A percentile compares a stretch with the other conserved stretches of the same genome.
phyloP scores from a whole-genome alignment of 2,329 filamentous ascomycete genomes.

The Colletotrichum brevisporum region DNA sequence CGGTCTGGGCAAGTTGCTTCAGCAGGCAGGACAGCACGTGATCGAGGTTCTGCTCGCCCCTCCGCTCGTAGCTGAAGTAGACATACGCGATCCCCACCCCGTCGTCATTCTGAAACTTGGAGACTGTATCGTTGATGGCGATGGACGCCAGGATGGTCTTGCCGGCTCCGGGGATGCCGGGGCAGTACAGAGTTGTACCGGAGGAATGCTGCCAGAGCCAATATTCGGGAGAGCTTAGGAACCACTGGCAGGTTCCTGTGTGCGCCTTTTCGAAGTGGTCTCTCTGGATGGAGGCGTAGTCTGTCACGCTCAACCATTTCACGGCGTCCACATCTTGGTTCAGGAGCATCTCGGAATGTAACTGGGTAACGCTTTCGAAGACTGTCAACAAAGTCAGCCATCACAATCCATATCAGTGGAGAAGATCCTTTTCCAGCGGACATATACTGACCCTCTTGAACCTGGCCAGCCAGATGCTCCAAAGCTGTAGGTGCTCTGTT shows the following conservation, averaged over 20 bases:
- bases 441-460: too few relatives aligned
- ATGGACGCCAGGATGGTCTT: slow-evolving; percentile 62
- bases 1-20: slow-evolving; percentile 51
- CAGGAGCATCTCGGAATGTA: too few relatives aligned
- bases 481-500: too few relatives aligned
- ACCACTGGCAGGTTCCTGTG: slow-evolving; percentile 59
- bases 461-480: too few relatives aligned
- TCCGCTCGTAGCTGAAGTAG: slow-evolving; percentile 59
- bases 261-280: too few relatives aligned
- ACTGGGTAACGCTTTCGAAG: too few relatives aligned
- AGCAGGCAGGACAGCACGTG: slow-evolving; percentile 52
- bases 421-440: too few relatives aligned
- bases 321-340: too few relatives aligned
- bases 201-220: slow-evolving; percentile 48
- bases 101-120: slow-evolving; percentile 42
- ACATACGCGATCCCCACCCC: slow-evolving; percentile 58
- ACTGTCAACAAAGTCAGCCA: too few relatives aligned
- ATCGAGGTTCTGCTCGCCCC: slow-evolving; percentile 52
- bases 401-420: too few relatives aligned
- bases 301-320: too few relatives aligned
- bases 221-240: slow-evolving; percentile 56
- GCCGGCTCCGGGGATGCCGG: slow-evolving; percentile 62
- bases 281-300: too few relatives aligned
- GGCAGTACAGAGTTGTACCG: slow-evolving; percentile 58
- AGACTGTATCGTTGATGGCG: slow-evolving; percentile 56